phyloP scores from a whole-genome alignment of 345 rosid species.

The Eucalyptus sideroxylon region DNA sequence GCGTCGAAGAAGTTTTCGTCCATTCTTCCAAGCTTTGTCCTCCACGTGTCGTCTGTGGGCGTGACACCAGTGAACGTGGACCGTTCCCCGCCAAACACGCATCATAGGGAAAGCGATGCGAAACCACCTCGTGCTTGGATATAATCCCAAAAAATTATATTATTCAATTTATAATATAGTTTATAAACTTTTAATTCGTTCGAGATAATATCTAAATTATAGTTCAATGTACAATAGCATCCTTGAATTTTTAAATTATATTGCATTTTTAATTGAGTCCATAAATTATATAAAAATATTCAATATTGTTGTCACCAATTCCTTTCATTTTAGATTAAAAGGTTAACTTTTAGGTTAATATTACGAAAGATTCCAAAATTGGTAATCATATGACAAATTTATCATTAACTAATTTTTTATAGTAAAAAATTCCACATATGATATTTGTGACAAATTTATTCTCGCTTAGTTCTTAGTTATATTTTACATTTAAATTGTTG shows the following conservation, averaged over 20 bases:
- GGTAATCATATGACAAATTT: rapidly evolving
- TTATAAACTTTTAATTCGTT: too few species aligned
- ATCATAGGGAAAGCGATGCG: not conserved
- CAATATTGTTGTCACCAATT: not conserved
- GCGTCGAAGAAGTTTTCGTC: not conserved
- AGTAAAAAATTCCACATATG: rapidly evolving
- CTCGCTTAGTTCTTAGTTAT: rapidly evolving
- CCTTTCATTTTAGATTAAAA: not conserved
- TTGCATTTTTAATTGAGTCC: not conserved
- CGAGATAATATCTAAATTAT: not conserved
- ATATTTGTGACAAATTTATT: too few species aligned
- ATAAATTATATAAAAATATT: too few species aligned
- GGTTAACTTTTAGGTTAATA: not conserved
- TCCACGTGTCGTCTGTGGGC: not conserved
- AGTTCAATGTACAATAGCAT: rapidly evolving
- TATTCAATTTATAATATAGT: too few species aligned
- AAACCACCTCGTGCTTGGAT: not conserved
- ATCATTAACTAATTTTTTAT: too few species aligned
- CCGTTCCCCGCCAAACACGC: not conserved
- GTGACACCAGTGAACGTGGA: not conserved
- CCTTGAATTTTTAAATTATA: too few species aligned
- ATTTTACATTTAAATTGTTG: rapidly evolving
- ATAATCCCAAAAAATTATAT: too few species aligned
- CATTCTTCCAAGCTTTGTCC: not conserved
- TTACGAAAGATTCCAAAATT: too few species aligned